Evolutionary conservation across 176 grass and related monocot species (phyloP).

Genomic region (Poa annua): DNA sequence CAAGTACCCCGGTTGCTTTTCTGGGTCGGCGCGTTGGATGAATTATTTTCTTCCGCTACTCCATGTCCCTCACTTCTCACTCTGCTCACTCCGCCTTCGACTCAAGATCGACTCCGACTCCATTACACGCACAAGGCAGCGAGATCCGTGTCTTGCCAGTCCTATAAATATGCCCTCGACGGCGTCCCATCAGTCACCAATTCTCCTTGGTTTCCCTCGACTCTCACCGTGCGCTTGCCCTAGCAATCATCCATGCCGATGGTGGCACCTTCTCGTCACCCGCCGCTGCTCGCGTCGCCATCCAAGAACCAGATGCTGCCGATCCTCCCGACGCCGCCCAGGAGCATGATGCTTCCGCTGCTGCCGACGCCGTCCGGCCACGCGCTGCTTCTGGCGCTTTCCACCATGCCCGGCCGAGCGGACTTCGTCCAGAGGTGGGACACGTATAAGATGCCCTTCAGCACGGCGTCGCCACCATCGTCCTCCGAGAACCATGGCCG

Average conservation of each 20-base stretch:
- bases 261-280: background rate
- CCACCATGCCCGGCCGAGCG: background rate
- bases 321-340: background rate
- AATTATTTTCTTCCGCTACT: too few relatives aligned
- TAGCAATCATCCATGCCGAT: background rate
- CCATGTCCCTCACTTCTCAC: too few relatives aligned
- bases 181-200: too few relatives aligned
- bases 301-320: background rate
- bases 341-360: background rate
- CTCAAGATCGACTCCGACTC: too few relatives aligned
- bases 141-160: too few relatives aligned
- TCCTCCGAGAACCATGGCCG: background rate
- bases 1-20: too few relatives aligned
- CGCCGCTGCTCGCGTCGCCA: background rate
- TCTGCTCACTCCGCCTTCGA: too few relatives aligned
- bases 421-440: background rate
- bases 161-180: too few relatives aligned
- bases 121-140: too few relatives aligned
- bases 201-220: too few relatives aligned
- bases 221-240: too few relatives aligned
- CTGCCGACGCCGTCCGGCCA: background rate
- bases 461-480: background rate
- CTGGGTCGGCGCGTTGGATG: too few relatives aligned
- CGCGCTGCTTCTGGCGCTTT: background rate
- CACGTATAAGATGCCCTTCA: background rate